Conservation (phyloP, 2,329 filamentous ascomycete genomes). For the Chaetoscypha palmicola region DNA sequence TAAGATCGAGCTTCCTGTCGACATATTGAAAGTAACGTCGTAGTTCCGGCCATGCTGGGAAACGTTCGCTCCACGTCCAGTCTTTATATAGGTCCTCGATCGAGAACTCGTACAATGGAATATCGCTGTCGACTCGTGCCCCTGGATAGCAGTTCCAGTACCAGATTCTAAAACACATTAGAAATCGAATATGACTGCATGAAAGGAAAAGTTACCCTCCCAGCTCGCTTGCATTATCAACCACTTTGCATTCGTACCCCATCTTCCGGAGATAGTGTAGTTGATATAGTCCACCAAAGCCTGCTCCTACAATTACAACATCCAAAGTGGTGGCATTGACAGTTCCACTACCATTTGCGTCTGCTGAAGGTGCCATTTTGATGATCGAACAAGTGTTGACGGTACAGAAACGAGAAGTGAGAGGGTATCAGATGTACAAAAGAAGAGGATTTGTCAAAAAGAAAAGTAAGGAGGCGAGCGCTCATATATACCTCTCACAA, state of each 20-base stretch:
- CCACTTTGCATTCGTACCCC: slow-evolving; percentile 12
- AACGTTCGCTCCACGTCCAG: slow-evolving; percentile 39
- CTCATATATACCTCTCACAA: neutral
- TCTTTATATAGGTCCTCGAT: slow-evolving; percentile 34
- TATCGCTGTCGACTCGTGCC: slow-evolving; percentile 42
- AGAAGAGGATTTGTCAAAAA: neutral
- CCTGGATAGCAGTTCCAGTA: slow-evolving; percentile 38
- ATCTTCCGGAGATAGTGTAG: slow-evolving; percentile 41
- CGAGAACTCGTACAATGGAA: slow-evolving; percentile 31
- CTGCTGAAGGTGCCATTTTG: slow-evolving; percentile 9
- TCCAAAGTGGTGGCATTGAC: slow-evolving; percentile 11
- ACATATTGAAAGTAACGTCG: slow-evolving; percentile 41
- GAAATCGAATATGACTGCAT: neutral
- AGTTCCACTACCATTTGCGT: slow-evolving; percentile 7
- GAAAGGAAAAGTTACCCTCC: slow-evolving; percentile 1
- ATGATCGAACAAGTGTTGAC: too few relatives aligned
- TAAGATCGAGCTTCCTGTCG: slow-evolving; percentile 37
- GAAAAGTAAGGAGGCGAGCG: neutral
- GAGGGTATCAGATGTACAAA: neutral
- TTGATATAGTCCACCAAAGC: slow-evolving; percentile 37
- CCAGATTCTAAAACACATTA: slow-evolving; percentile 12
- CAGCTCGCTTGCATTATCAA: slow-evolving; percentile 5
- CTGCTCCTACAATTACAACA: slow-evolving; percentile 26
- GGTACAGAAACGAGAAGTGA: too few relatives aligned
- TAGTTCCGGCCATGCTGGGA: slow-evolving; percentile 36